These are phyloP conservation scores for Psilocybe tampanensis DNA, from an alignment of 768 basidiomycete species.

Conservation along the genomic window DNA sequence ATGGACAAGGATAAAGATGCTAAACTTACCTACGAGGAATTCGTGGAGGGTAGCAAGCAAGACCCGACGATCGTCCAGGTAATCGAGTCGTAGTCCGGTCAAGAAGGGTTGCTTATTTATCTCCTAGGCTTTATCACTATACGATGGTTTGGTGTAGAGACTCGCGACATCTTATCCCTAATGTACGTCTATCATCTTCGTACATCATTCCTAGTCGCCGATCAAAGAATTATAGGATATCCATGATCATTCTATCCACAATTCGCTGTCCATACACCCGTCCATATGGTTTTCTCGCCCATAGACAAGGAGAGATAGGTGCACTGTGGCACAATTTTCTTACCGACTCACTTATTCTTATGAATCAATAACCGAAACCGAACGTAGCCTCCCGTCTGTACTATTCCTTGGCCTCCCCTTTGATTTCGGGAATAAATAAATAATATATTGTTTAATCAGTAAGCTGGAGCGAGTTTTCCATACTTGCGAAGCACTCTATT, in stretches of 20 bases:
- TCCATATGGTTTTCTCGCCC: too few species aligned
- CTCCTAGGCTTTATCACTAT: slow-evolving; percentile 84
- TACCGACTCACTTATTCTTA: slow-evolving; percentile 10
- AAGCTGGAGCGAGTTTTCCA: slow-evolving; percentile 52
- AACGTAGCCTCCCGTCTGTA: slow-evolving; percentile 31
- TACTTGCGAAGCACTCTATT: slow-evolving; percentile 76
- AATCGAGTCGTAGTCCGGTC: slow-evolving; percentile 14
- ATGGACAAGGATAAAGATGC: slow-evolving; percentile 98
- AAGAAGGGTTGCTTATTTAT: not conserved
- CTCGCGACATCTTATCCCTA: not conserved
- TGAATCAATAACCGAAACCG: slow-evolving; percentile 14
- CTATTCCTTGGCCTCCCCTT: not conserved
- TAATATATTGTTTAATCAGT: slow-evolving; percentile 24
- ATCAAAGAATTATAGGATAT: not conserved
- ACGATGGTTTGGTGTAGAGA: slow-evolving; percentile 87
- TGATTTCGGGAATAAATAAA: slow-evolving; percentile 10
- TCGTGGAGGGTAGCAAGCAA: slow-evolving; percentile 97
- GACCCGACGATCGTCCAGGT: slow-evolving; percentile 99
- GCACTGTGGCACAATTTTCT: not conserved
- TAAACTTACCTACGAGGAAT: slow-evolving; percentile 92
- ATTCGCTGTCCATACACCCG: too few species aligned
- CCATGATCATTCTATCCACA: not conserved
- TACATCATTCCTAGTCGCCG: not conserved
- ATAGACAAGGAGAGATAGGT: too few species aligned
- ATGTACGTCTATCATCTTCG: not conserved